Base-by-base conservation (phyloP, 176 grass and related monocot species). In the Cymbopogon citratus region DNA sequence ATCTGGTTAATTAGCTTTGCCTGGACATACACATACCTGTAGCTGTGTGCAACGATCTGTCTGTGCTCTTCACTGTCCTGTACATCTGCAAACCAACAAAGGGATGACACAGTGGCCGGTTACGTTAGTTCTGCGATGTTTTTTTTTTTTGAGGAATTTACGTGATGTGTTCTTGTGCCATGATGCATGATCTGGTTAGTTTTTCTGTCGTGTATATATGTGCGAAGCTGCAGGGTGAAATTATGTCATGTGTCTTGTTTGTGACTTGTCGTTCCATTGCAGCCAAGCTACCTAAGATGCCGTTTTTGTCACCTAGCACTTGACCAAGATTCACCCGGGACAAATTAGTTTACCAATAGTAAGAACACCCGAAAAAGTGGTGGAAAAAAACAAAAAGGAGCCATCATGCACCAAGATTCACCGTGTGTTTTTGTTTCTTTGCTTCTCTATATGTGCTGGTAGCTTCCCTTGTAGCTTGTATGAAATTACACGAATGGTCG, bases 21-120 rank as follows among this genome's bases (percentile, higher is more conserved):
- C 15, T 60, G 46, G 46, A 52, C 5, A 51, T 51, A 8, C 8
- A 29, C 46, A 26, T 84, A 79, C 83, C 73, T 83, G 80, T 2
- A n/a, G 71, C 29, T 35, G 34, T 71, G 69, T 79, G 84, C 25
- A 74, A n/a, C 23, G 60, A 85, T 92, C 89, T 93, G 78, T 99
- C 97, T 29, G 89, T 93, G 91, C 89, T 85, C 89, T 83, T 99
- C 68, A 99, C 97, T 67, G 93, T 99, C 89, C 97, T 87, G 77
- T 99, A 99, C 97, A 99, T 99, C 97, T 99, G 91, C 85, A 91
- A 49, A 51, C 16, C 12, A n/a, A n/a, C 7, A 69, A 79, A 9
- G 36, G 10, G 0, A 15, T 25, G 5, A 35, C 10, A 67, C n/a
- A n/a, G n/a, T n/a, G n/a, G n/a, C n/a, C n/a, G n/a, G n/a, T n/a